phyloP scores from a whole-genome alignment of 2,329 filamentous ascomycete genomes.

The Plectosphaerella cucumerina region DNA sequence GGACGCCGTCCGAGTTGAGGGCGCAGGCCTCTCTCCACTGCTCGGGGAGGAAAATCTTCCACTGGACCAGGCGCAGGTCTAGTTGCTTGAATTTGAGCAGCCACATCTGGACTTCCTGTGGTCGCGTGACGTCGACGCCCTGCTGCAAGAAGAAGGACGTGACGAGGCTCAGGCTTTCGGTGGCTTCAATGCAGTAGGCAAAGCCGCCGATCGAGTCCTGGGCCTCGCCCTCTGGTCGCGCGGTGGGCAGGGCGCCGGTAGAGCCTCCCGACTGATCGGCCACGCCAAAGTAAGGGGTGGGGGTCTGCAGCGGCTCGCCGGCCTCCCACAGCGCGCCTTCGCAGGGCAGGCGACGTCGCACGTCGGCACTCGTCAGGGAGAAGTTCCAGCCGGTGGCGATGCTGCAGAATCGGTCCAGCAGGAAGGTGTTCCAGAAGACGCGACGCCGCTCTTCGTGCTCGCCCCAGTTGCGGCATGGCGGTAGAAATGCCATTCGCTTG shows the following conservation, averaged over 20 bases:
- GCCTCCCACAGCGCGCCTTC: conserved; percentile 33
- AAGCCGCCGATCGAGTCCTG: conserved; percentile 30
- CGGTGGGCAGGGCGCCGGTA: conserved; percentile 12
- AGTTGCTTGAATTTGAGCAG: conserved; percentile 40
- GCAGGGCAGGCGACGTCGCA: conserved; percentile 30
- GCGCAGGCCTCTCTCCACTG: conserved; percentile 36
- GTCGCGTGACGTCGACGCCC: conserved; percentile 28
- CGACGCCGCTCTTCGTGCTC: conserved; percentile 33
- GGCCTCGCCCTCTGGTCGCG: conserved; percentile 16
- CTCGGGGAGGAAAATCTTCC: conserved; percentile 13
- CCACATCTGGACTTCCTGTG: conserved; percentile 33
- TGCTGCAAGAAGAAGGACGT: conserved; percentile 39
- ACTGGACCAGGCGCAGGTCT: conserved; percentile 36
- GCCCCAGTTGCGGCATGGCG: conserved; percentile 23
- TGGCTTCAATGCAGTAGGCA: conserved; percentile 41
- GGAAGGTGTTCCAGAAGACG: conserved; percentile 37
- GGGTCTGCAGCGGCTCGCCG: conserved; percentile 26
- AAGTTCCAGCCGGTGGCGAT: conserved; percentile 34
- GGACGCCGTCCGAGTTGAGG: conserved; percentile 29
- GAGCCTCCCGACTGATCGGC: conserved; percentile 21
- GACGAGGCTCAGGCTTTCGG: conserved; percentile 35
- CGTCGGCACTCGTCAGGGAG: conserved; percentile 28
- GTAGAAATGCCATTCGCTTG: conserved; percentile 28
- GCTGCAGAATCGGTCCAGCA: conserved; percentile 34
- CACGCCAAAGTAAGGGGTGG: conserved; percentile 36